These are phyloP conservation scores for Chrysanthemum seticuspe DNA, from an alignment of 129 eudicot species.

Conservation along the genomic window DNA sequence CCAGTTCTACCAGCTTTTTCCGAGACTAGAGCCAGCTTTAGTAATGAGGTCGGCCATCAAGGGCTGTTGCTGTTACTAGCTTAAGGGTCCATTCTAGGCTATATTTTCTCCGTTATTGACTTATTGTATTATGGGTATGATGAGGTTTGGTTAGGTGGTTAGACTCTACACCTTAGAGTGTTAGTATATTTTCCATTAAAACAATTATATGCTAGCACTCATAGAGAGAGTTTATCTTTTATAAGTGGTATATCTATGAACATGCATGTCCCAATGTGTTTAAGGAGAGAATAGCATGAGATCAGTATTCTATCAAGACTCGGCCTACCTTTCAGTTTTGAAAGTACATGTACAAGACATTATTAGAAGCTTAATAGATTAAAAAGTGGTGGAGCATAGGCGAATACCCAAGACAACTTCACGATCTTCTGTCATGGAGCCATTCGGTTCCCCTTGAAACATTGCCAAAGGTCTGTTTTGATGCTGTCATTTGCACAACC, in stretches of 20 bases:
- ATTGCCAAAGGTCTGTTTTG: too few species aligned
- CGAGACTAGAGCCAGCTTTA: too few species aligned
- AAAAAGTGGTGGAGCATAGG: too few species aligned
- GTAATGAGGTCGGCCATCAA: not conserved
- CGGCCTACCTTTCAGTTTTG: not conserved
- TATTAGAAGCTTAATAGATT: too few species aligned
- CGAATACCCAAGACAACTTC: too few species aligned
- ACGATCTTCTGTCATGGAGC: too few species aligned
- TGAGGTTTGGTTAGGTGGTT: conserved; percentile 2
- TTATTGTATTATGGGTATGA: too few species aligned
- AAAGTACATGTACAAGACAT: not conserved
- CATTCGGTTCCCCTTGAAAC: too few species aligned
- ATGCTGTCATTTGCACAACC: too few species aligned
- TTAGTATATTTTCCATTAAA: conserved; percentile 1
- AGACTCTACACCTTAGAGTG: not conserved
- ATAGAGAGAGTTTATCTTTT: not conserved
- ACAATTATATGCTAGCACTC: not conserved
- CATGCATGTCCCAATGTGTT: conserved; percentile 16
- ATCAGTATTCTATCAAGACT: conserved; percentile 2
- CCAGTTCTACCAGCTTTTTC: not conserved
- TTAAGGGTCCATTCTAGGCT: conserved; percentile 20
- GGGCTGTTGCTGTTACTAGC: conserved; percentile 12
- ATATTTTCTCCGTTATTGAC: too few species aligned
- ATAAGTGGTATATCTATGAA: conserved; percentile 10
- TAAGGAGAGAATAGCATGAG: conserved; percentile 2